Evolutionary conservation across 345 rosid species (phyloP), one percentile per base, ranked within the genome.

Genomic region (Pistacia atlantica): DNA sequence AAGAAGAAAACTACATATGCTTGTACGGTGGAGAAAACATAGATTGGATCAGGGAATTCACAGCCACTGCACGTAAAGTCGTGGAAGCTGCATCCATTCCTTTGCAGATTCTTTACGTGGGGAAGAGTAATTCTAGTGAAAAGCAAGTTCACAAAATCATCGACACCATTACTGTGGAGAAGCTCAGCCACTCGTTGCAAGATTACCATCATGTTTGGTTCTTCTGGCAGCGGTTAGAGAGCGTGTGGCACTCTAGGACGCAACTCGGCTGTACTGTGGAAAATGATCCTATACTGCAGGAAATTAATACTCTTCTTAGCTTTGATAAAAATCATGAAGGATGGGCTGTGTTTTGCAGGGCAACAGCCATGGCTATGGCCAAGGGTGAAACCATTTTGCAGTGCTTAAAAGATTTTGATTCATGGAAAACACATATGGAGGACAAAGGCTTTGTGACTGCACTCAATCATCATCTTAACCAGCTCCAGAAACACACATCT

Each of bases 211-310:
- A 18, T 5, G 38, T 73, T 71, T 76, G 84, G 84, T 82, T 68
- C 73, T 86, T 86, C 54, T 86, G 87, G 89, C 60, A 66, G n/a
- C 69, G 87, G 54, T 64, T 84, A 33, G 87, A 86, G 72, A 81
- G 84, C 87, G 82, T 86, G 80, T 62, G 80, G 48, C 62, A 84
- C 78, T 78, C 85, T 2, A 82, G 78, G 67, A 31, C 80, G 33
- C 85, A 81, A 51, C 80, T 38, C 0, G 80, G 83, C 6, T 77
- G 28, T 80, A 69, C 65, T 0, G 61, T 8, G 0, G 79, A 71
- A 59, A 74, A 58, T 3, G 88, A 85, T 69, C 57, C 18, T 4
- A 71, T 82, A 58, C 80, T 82, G 87, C 78, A n/a, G n/a, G 85
- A 84, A 55, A 73, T 84, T 37, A 79, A 68, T 77, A 77, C 82